Conservation (phyloP, 2,329 filamentous ascomycete species). For the Sporothrix globosa region DNA sequence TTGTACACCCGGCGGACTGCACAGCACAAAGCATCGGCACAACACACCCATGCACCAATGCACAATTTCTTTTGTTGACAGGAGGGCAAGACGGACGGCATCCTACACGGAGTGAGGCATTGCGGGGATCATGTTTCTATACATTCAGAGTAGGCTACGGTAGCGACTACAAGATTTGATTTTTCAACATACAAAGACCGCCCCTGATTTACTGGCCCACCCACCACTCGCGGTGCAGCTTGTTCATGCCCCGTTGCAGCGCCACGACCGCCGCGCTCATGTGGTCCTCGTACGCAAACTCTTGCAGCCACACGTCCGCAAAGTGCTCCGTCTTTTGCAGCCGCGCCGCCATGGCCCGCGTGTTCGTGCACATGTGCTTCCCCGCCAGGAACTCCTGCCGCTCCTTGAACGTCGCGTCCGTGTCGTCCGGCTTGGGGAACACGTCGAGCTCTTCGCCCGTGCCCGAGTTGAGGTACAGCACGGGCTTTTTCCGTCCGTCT, state of each 20-base stretch:
- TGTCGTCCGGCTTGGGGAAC: conserved; percentile 25
- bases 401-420: conserved; percentile 25
- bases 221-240: conserved; percentile 30
- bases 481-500: not conserved
- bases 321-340: conserved; percentile 15
- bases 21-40: not conserved
- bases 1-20: not conserved
- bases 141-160: conserved; percentile 14
- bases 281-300: conserved; percentile 32
- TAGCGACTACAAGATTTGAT: not conserved
- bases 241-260: conserved; percentile 31
- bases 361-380: conserved; percentile 23
- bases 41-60: not conserved
- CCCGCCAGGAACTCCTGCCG: conserved; percentile 1
- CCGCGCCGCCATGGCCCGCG: conserved; percentile 19
- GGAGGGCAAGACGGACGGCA: not conserved
- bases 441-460: conserved; percentile 28
- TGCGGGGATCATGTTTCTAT: not conserved
- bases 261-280: conserved; percentile 27
- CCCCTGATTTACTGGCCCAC: not conserved
- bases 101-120: conserved; percentile 7
- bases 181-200: not conserved
- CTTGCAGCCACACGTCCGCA: conserved; percentile 28
- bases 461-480: conserved; percentile 32
- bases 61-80: conserved; percentile 5